A percentile compares a stretch with the other conserved stretches of the same genome.
phyloP scores from a whole-genome alignment of 2,329 filamentous ascomycete genomes.

The Aureobasidium namibiae region DNA sequence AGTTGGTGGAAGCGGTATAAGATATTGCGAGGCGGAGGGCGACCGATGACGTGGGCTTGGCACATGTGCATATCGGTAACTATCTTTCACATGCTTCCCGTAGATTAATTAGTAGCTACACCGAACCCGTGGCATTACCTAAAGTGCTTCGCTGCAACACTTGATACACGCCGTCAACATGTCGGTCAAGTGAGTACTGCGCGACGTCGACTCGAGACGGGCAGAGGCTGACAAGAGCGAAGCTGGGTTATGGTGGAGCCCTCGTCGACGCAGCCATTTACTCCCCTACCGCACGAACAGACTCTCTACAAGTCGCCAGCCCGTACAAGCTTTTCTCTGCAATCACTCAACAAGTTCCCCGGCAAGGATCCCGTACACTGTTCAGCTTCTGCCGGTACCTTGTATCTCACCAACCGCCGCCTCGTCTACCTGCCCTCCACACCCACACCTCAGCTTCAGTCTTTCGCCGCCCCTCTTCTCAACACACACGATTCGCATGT shows the following conservation, averaged over 20 bases:
- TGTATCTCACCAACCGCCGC: slow-evolving; percentile 40
- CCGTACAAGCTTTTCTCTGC: slow-evolving; percentile 67
- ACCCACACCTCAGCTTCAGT: slow-evolving; percentile 62
- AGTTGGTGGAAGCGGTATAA: slow-evolving; percentile 2
- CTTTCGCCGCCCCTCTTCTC: slow-evolving; percentile 81
- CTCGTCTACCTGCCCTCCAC: slow-evolving; percentile 78
- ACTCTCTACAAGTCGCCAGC: slow-evolving; percentile 72
- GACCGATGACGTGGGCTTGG: slow-evolving; percentile 9
- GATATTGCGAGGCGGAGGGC: background rate
- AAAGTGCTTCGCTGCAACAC: background rate
- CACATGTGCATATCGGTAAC: background rate
- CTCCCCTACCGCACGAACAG: slow-evolving; percentile 76
- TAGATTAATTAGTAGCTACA: background rate
- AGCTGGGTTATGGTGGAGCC: slow-evolving; percentile 88
- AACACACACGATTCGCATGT: slow-evolving; percentile 82
- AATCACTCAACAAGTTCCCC: slow-evolving; percentile 52
- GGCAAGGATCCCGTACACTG: slow-evolving; percentile 28
- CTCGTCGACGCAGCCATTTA: slow-evolving; percentile 51
- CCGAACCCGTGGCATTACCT: background rate
- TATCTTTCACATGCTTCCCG: slow-evolving; percentile 3
- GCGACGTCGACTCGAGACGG: slow-evolving; percentile 9
- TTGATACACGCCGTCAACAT: background rate
- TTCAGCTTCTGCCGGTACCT: slow-evolving; percentile 18
- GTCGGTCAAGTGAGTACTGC: slow-evolving; percentile 14
- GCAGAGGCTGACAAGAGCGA: slow-evolving; percentile 14